Conservation (phyloP, 495 filamentous ascomycete species). For the Rhizodiscina lignyota region DNA sequence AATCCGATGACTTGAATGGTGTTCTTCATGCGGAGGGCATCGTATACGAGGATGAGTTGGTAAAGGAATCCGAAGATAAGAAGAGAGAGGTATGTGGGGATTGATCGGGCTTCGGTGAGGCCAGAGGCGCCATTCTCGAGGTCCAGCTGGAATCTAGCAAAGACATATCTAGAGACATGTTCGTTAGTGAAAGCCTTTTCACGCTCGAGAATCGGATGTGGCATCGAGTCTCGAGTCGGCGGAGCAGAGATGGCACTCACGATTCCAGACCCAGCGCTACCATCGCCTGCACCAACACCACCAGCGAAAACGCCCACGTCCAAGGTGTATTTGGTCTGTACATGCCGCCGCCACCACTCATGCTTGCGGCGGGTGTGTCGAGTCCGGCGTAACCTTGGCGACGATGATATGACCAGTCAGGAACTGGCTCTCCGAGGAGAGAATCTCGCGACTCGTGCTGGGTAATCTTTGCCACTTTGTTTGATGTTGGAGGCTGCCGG, state of each 20-base stretch:
- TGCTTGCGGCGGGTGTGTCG: constrained; percentile 8
- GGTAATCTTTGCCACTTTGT: constrained; percentile 41
- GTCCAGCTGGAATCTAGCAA: constrained; percentile 44
- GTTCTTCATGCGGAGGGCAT: constrained; percentile 87
- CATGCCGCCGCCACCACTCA: constrained; percentile 24
- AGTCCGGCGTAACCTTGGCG: constrained; percentile 34
- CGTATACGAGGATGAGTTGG: constrained; percentile 73
- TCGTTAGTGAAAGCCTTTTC: background rate
- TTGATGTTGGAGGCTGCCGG: background rate
- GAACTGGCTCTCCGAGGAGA: constrained; percentile 37
- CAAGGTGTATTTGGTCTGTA: constrained; percentile 66
- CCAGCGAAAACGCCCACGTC: constrained; percentile 72
- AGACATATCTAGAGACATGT: constrained; percentile 46
- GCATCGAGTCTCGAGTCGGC: no score
- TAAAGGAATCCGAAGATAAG: constrained; percentile 96
- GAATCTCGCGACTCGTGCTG: constrained; percentile 44
- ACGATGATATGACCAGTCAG: constrained; percentile 35
- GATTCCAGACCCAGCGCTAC: constrained; percentile 70
- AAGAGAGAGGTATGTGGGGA: constrained; percentile 82
- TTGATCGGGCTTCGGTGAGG: constrained; percentile 39
- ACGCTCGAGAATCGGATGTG: constrained; percentile 2
- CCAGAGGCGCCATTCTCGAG: constrained; percentile 18
- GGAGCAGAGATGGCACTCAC: constrained; percentile 34
- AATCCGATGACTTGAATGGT: constrained; percentile 97
- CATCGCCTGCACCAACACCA: constrained; percentile 58